These are phyloP conservation scores for Pseudogymnoascus sp. DNA, from an alignment of 2,329 filamentous ascomycete species.

Conservation along the genomic window DNA sequence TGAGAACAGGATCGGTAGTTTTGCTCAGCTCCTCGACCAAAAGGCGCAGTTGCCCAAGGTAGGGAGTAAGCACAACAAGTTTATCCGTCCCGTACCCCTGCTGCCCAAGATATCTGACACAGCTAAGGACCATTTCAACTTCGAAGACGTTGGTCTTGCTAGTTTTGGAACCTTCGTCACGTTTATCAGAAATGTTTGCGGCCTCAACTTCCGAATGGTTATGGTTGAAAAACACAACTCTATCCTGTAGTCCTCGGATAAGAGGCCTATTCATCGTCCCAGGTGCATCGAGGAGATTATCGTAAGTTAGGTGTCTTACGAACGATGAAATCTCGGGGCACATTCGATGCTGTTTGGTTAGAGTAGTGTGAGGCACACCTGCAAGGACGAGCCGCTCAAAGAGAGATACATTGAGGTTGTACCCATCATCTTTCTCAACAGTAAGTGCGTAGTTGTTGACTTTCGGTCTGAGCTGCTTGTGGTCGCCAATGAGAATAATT, in stretches of 20 bases:
- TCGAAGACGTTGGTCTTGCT: background rate
- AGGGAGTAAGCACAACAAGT: background rate
- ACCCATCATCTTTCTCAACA: constrained; percentile 31
- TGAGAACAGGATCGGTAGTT: background rate
- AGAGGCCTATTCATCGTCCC: background rate
- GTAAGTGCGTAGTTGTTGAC: constrained; percentile 32
- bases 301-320: background rate
- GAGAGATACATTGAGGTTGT: constrained; percentile 38
- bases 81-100: background rate
- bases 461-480: constrained; percentile 33
- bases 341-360: background rate
- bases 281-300: background rate
- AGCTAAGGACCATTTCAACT: background rate
- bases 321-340: background rate
- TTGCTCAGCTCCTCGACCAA: background rate
- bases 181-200: too few species aligned
- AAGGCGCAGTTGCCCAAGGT: background rate
- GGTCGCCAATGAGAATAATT: constrained; percentile 34
- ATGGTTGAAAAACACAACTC: background rate
- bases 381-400: constrained; percentile 41
- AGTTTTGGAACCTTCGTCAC: too few species aligned
- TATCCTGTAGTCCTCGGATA: background rate
- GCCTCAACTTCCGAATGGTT: background rate
- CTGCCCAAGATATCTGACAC: background rate
- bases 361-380: background rate